phyloP scores from a whole-genome alignment of 1,139 yeast species.

The Blastobotrys raffinosifermentans region DNA sequence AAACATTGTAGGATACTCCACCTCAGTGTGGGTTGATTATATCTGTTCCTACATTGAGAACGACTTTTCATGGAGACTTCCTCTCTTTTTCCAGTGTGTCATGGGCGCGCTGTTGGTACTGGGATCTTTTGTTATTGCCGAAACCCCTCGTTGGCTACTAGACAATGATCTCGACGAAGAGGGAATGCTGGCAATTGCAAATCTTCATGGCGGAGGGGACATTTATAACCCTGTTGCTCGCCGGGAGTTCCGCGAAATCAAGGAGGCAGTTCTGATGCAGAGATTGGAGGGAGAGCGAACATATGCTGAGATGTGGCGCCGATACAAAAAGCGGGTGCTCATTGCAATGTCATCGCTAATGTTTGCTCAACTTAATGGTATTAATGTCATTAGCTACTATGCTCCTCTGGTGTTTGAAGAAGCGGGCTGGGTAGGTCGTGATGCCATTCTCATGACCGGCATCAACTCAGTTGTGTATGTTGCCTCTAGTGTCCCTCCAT shows the following conservation, averaged over 20 bases:
- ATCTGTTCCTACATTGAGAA: conserved; percentile 57
- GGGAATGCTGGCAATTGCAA: conserved; percentile 78
- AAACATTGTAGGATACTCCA: conserved; percentile 77
- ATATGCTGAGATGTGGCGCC: conserved; percentile 61
- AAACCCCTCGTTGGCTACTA: conserved; percentile 84
- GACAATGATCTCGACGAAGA: conserved; percentile 87
- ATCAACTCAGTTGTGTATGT: conserved; percentile 73
- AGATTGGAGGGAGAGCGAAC: conserved; percentile 74
- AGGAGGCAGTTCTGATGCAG: conserved; percentile 70
- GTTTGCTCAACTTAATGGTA: conserved; percentile 91
- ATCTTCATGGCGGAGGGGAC: conserved; percentile 64
- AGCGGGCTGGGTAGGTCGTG: conserved; percentile 90
- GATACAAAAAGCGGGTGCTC: conserved; percentile 70
- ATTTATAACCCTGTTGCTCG: conserved; percentile 51
- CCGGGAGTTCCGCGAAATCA: conserved; percentile 68
- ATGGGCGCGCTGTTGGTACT: conserved; percentile 63
- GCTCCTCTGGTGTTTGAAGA: conserved; percentile 92
- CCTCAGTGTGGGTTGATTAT: conserved; percentile 90
- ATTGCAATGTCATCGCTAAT: conserved; percentile 88
- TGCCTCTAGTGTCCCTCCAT: conserved; percentile 75
- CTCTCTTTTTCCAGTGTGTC: conserved; percentile 67
- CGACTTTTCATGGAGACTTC: conserved; percentile 70
- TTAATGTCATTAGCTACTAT: conserved; percentile 85
- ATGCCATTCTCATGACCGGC: conserved; percentile 92
- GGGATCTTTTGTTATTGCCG: conserved; percentile 76